Evolutionary conservation across 148 eudicot species (phyloP), one percentile per base, ranked within the genome.

Genomic region (Pouteria glomerata): DNA sequence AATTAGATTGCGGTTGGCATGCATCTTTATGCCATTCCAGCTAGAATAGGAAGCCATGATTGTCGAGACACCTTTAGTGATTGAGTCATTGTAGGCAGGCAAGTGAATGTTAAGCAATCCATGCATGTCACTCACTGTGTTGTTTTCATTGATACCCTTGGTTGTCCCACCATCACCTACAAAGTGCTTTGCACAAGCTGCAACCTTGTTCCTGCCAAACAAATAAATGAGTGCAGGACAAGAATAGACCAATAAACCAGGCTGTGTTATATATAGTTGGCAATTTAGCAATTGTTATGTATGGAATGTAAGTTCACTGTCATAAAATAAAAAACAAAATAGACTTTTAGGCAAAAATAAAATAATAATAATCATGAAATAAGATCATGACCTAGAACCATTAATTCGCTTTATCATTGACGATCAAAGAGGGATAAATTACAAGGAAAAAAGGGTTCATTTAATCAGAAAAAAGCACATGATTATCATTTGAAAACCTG

Each of bases 111-210:
- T 85, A 41, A 86, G 84, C 85, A 92, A 76, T 41, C 79, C 82
- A 39, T 85, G 74, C 83, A 30, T 81, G 78, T 90, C 86, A 55
- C 72, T 79, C 64, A 86, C 8, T 21, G 96, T 90, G 76, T 92
- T 86, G 74, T 80, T 74, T 78, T 90, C 98, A 60, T 92, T 85
- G 31, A 82, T 63, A 58, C 98, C 98, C 63, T 72, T 79, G 11
- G 83, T 85, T 63, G 98, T 92, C 58, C 96, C 98, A 59, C 98
- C 98, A 80, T 92, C 98, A 63, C 98, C 98, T 45, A 88, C 96
- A 78, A 86, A 90, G 77, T 90, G 93, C 82, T 90, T 90, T 57
- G 93, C 91, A 79, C 97, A 90, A 73, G 90, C 93, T 41, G 86
- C 97, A 69, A 90, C 97, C 76, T 90, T 88, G 66, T 84, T 83